Evolutionary conservation across 2,329 filamentous ascomycete species (phyloP), one percentile per base, ranked within the genome.

Genomic region (Talaromyces sp.): DNA sequence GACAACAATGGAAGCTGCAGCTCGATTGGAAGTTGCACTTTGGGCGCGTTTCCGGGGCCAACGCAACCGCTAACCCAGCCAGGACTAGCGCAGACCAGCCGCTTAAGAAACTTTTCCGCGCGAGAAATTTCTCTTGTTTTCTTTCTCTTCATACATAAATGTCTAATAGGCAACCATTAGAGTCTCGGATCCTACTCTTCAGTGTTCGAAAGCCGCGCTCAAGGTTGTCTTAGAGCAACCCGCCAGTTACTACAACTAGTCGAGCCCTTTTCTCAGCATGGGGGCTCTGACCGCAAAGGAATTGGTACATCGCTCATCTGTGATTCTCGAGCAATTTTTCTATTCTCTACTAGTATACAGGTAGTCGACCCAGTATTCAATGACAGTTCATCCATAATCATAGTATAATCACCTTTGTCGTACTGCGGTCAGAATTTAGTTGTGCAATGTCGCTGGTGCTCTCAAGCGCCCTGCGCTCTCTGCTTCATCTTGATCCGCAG

Each of bases 131-230:
- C 66, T 75, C 75, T 75, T 77, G 67, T 71, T 73, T 76, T 76
- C 75, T 81, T 76, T 79, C 75, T 81, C 74, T 77, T 77, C 73
- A 71, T 72, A 46, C 43, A 46, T 75, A 77, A 79, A 83, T 82
- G 81, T 83, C 80, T 74, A 74, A 78, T 83, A 93, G 91, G 88
- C 89, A 88, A 86, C 90, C 90, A 90, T 93, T 98, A 98, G 95
- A 99, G 95, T 99, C 95, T 96, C 93, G 93, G 89, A 89, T 87
- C 86, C 90, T 86, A 89, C 86, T 73, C 75, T 73, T 93, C 90
- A 91, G 84, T 98, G 85, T 89, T 91, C 92, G 87, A 89, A 58
- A 80, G 81, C 90, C 93, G 93, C 91, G 95, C 95, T 99, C 92
- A 93, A 88, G 91, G 92, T 90, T 83, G 90, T 89, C 93, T 89